Conservation (phyloP, 2,329 filamentous ascomycete genomes). For the Chaetomium olivaceum region DNA sequence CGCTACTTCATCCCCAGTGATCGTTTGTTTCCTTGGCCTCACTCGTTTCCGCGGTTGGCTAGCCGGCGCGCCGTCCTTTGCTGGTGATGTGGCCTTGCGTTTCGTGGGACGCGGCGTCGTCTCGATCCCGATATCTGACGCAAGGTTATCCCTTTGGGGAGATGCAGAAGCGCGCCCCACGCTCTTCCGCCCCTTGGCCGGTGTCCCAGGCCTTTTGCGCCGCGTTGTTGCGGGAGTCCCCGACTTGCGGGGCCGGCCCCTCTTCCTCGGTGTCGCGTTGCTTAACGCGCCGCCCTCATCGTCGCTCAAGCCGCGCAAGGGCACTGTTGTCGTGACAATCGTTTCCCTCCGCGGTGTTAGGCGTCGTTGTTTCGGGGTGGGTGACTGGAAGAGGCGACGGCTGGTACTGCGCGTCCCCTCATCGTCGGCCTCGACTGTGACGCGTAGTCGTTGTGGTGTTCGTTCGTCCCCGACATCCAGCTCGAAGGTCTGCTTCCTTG, state of each 20-base stretch:
- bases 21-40: constrained; percentile 35
- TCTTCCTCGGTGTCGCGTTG: constrained; percentile 43
- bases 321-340: constrained; percentile 50
- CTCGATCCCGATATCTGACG: constrained; percentile 36
- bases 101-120: constrained; percentile 33
- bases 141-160: constrained; percentile 27
- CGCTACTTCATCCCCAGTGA: constrained; percentile 30
- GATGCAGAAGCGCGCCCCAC: constrained; percentile 8
- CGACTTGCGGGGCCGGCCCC: constrained; percentile 52
- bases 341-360: constrained; percentile 36
- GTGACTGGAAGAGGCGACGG: constrained; percentile 47
- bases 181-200: constrained; percentile 31
- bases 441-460: constrained; percentile 54
- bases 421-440: constrained; percentile 56
- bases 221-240: constrained; percentile 49
- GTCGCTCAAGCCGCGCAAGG: constrained; percentile 48
- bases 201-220: constrained; percentile 51
- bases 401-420: constrained; percentile 37
- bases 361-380: constrained; percentile 41
- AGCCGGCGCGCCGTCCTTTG: constrained; percentile 27
- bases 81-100: constrained; percentile 36
- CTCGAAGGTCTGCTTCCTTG: constrained; percentile 58
- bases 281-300: constrained; percentile 39
- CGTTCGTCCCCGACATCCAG: constrained; percentile 54
- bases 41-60: constrained; percentile 38